Base-by-base conservation (phyloP, 106 monocot species). In the Allium cepa region DNA sequence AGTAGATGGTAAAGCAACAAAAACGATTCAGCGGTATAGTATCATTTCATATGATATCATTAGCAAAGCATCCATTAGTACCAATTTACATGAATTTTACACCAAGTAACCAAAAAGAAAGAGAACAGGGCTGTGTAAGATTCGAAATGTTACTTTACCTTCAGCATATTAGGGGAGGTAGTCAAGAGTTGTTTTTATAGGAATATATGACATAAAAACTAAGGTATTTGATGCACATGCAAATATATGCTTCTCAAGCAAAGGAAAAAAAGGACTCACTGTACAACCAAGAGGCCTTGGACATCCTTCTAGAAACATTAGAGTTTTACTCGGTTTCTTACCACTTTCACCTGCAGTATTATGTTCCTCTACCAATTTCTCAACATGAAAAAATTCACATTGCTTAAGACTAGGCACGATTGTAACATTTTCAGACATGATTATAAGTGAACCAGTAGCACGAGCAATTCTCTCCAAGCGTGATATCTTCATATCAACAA, bases 221-320 rank as follows among this genome's bases (percentile, higher is more conserved):
- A 64, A 99, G 71, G 49, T 71, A 82, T 85, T 62, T 75, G 69
- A 69, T 99, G 97, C 7, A 92, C 93, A 73, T 84, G 90, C 52
- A 67, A 62, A 59, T 99, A 99, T 26, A 85, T 17, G 69, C 93
- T 92, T 50, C 79, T 71, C 59, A 36, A 45, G 28, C 1, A 3
- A 10, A 60, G 12, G 1, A 70, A 22, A 11, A 26, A 26, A 67
- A 47, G 60, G 72, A 79, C 94, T 80, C 50, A 95, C 95, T 49
- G 95, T 91, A 70, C 95, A 95, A 13, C 88, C 95, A 72, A 91
- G 79, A 57, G 95, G 91, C 77, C 71, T 95, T 18, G 85, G 84
- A 64, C 76, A 95, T 36, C 91, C 95, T 71, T 95, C 91, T 66
- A 95, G 65, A 77, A 91, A 95, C 91, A 91, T 85, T 63, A 95